Evolutionary conservation across 805 yeast genomes (phyloP).

Genomic region (Kockiozyma suomiensis): DNA sequence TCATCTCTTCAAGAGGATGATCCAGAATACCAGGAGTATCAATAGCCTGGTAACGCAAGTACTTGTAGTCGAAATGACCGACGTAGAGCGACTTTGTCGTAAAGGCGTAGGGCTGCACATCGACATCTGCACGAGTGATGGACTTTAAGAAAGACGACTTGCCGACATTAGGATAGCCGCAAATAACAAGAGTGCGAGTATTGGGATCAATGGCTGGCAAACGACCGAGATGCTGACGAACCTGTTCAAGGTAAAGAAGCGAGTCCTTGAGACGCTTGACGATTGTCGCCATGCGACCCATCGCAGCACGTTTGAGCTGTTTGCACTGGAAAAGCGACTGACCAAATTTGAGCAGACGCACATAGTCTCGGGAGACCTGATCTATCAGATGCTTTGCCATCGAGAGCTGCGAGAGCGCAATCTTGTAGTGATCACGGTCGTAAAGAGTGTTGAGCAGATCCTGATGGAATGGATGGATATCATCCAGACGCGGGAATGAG

Average conservation of each 20-base stretch:
- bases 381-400: constrained; percentile 92
- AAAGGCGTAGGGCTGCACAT: constrained; percentile 99
- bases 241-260: constrained; percentile 90
- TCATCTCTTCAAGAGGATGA: constrained; percentile 99
- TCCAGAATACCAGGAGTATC: constrained; percentile 99
- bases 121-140: constrained; percentile 97
- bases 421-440: constrained; percentile 97
- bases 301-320: constrained; percentile 96
- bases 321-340: constrained; percentile 98
- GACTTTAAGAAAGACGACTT: constrained; percentile 91
- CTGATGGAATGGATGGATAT: constrained; percentile 97
- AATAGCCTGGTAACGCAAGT: constrained; percentile 96
- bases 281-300: constrained; percentile 99
- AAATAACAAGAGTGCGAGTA: constrained; percentile 93
- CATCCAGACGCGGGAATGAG: constrained; percentile 95
- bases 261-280: constrained; percentile 95
- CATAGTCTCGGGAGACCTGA: constrained; percentile 94
- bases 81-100: constrained; percentile 96
- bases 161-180: constrained; percentile 99
- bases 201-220: constrained; percentile 97
- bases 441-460: constrained; percentile 97
- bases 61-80: constrained; percentile 98
- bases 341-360: constrained; percentile 91
- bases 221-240: constrained; percentile 98
- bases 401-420: constrained; percentile 90